Base-by-base conservation (phyloP, 768 basidiomycete species). In the Phallus indusiatus region DNA sequence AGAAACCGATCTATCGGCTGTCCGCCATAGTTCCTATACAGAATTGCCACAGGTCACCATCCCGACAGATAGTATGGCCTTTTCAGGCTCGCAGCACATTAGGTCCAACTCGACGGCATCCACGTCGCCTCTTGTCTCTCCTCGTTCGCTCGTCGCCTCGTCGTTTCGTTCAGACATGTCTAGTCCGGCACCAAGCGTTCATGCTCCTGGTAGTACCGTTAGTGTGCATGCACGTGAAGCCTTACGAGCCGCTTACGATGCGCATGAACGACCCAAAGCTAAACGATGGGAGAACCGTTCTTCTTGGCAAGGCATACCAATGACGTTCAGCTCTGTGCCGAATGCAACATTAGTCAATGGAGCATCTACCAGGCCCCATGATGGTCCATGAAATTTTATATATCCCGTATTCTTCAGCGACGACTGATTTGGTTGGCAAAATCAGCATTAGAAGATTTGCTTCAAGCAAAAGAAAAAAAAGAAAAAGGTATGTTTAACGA, bases 11-110 rank as follows among this genome's bases (percentile, higher is more conserved):
- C 4, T 17, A 36, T 2, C 50, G 11, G 18, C 33, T 34, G 35
- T 28, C 1, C 57, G 49, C 35, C 49, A 34, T 47, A 21, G 49
- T 4, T 51, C 57, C 7, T 51, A 59, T 51, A 59, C 50, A 28
- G 57, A 59, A 24, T 21, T 59, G 20, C 57, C 57, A 14, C 57
- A 59, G 22, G 57, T 59, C 28, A 51, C 57, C 22, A 59, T 59
- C 50, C 57, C 57, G 18, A 35, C 12, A n/a, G 18, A 33, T 1
- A 24, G 17, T 5, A 49, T 47, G 28, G 34, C 56, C 18, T 47
- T 36, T 17, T 58, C 56, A 14, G 11, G 21, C 34, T 58, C 48
- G 11, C 56, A 49, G 47, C 47, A 22, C 33, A 42, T 36, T 21
- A 58, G 51, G 33, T 34, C 56, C 18, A 51, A 49, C 24, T 58